These are phyloP conservation scores for Rhodosporidiobolus sp. DNA, from an alignment of 768 basidiomycete species.

Conservation along the genomic window DNA sequence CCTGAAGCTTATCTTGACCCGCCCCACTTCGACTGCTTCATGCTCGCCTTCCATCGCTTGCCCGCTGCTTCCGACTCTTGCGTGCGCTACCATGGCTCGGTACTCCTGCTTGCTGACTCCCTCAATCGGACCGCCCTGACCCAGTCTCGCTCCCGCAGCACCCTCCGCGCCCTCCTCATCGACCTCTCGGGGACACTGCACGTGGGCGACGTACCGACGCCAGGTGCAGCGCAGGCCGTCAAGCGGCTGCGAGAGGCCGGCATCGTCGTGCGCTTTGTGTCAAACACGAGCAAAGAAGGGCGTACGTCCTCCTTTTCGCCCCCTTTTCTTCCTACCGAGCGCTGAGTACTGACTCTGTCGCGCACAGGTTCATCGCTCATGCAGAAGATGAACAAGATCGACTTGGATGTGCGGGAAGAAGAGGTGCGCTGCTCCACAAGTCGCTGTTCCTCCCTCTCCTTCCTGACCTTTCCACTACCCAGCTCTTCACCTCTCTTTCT, in stretches of 20 bases:
- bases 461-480: neutral
- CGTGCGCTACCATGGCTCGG: too few species aligned
- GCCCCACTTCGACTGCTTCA: too few species aligned
- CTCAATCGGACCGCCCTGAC: neutral
- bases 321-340: slow-evolving; percentile 15
- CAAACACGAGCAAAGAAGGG: slow-evolving; percentile 68
- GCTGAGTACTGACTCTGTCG: neutral
- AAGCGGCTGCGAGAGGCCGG: slow-evolving; percentile 45
- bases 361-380: slow-evolving; percentile 46
- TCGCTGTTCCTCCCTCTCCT: neutral
- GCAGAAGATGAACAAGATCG: slow-evolving; percentile 54
- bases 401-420: slow-evolving; percentile 53
- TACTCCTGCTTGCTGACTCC: neutral
- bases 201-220: slow-evolving; percentile 56
- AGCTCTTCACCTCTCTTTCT: slow-evolving; percentile 62
- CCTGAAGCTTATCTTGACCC: too few species aligned
- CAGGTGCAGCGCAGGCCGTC: slow-evolving; percentile 56
- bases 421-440: slow-evolving; percentile 49
- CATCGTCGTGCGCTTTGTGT: slow-evolving; percentile 57
- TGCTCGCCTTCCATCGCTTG: too few species aligned
- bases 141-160: neutral
- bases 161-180: slow-evolving; percentile 47
- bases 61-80: too few species aligned
- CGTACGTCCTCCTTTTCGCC: slow-evolving; percentile 30
- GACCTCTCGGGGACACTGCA: slow-evolving; percentile 69